Percentiles rank a stretch among this genome's conserved stretches.
These are phyloP conservation scores for Geosmithia flava DNA, from an alignment of 2,329 filamentous ascomycete species.

Conservation along the genomic window DNA sequence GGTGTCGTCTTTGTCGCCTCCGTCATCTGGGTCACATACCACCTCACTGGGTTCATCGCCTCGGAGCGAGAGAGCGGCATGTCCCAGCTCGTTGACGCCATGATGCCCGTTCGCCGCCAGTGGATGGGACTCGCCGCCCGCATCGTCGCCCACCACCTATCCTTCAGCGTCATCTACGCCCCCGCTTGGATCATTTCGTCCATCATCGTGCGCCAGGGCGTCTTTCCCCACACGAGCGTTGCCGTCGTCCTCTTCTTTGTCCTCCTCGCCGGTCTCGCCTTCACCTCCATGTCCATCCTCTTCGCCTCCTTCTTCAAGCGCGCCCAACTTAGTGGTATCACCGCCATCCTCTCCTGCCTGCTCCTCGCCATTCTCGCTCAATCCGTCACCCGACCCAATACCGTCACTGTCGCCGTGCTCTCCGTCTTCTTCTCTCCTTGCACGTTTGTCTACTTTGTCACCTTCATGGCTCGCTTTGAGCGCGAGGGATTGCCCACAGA, in stretches of 20 bases:
- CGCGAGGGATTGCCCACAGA: conserved; percentile 44
- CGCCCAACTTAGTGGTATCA: conserved; percentile 78
- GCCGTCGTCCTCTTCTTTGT: conserved; percentile 63
- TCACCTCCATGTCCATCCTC: conserved; percentile 71
- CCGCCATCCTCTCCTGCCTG: conserved; percentile 58
- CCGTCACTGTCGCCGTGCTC: conserved; percentile 54
- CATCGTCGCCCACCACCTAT: conserved; percentile 66
- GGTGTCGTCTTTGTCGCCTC: conserved; percentile 69
- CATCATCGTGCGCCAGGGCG: conserved; percentile 46
- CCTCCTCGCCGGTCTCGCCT: conserved; percentile 60
- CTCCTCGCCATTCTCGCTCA: conserved; percentile 75
- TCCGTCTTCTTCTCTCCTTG: conserved; percentile 75
- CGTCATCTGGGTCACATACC: conserved; percentile 73
- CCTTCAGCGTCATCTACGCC: conserved; percentile 68
- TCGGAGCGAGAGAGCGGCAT: conserved; percentile 79
- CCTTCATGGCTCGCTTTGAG: conserved; percentile 68
- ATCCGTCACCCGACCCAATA: conserved; percentile 49
- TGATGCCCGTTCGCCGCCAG: conserved; percentile 65
- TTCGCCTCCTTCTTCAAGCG: conserved; percentile 76
- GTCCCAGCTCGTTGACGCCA: conserved; percentile 78
- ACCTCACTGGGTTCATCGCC: conserved; percentile 76
- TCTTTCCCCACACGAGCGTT: conserved; percentile 52
- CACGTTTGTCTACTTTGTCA: conserved; percentile 74
- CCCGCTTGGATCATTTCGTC: conserved; percentile 75
- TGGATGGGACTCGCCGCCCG: conserved; percentile 72